phyloP scores from a whole-genome alignment of 768 basidiomycete genomes.

The Trametopsis cervina region DNA sequence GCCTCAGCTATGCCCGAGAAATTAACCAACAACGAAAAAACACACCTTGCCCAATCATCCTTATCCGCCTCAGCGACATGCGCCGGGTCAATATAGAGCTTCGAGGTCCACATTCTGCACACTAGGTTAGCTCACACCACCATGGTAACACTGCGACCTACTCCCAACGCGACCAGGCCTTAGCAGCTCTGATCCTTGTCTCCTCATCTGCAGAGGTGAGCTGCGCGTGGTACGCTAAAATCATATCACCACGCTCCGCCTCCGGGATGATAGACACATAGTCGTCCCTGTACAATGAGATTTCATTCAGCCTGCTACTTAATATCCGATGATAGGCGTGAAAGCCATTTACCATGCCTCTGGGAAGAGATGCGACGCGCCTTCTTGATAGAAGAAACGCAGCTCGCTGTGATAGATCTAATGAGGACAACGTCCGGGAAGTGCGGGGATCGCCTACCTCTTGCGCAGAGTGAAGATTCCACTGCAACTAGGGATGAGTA shows the following conservation, averaged over 20 bases:
- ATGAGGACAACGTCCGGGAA: background rate
- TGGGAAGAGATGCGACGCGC: constrained; percentile 75
- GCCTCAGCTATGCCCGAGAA: background rate
- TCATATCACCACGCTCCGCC: constrained; percentile 68
- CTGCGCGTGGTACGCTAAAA: constrained; percentile 77
- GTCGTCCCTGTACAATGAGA: constrained; percentile 55
- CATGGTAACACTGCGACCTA: constrained; percentile 31
- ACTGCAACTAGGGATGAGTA: constrained; percentile 27
- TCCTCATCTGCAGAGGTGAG: constrained; percentile 68
- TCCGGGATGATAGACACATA: constrained; percentile 79
- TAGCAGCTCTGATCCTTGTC: constrained; percentile 61
- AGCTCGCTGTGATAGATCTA: constrained; percentile 47
- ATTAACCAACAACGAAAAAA: constrained; percentile 10
- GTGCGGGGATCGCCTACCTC: constrained; percentile 38
- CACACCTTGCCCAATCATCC: constrained; percentile 72
- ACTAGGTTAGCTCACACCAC: background rate
- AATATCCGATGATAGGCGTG: too few species aligned
- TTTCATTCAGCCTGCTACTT: background rate
- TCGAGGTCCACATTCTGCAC: constrained; percentile 75
- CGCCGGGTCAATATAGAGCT: constrained; percentile 60
- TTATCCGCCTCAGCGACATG: constrained; percentile 63
- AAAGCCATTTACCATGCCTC: constrained; percentile 64
- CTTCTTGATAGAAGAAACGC: constrained; percentile 89
- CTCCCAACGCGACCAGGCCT: constrained; percentile 91
- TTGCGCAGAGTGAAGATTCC: constrained; percentile 87